phyloP scores from a whole-genome alignment of 495 filamentous ascomycete genomes.

The Neurospora terricola region DNA sequence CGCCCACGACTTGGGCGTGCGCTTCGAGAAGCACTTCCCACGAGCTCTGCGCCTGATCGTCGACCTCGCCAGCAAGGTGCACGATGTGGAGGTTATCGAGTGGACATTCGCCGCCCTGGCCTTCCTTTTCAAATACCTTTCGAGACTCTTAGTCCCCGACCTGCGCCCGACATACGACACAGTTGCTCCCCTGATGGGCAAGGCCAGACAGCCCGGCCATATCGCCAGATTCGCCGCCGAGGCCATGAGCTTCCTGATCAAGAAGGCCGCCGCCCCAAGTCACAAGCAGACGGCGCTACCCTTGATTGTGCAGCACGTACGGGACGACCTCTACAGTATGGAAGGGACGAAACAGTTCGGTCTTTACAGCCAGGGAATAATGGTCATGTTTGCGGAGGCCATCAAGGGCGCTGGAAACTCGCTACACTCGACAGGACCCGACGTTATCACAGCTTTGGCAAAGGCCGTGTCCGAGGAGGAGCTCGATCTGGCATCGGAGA shows the following conservation, averaged over 20 bases:
- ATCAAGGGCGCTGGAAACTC: constrained; percentile 72
- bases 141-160: constrained; percentile 73
- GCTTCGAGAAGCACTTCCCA: constrained; percentile 81
- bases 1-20: constrained; percentile 79
- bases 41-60: constrained; percentile 58
- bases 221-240: constrained; percentile 89
- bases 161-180: constrained; percentile 72
- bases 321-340: constrained; percentile 52
- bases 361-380: constrained; percentile 75
- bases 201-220: constrained; percentile 67
- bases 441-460: constrained; percentile 58
- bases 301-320: constrained; percentile 55
- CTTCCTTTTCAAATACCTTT: constrained; percentile 95
- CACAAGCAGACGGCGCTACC: constrained; percentile 64
- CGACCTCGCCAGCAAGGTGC: constrained; percentile 35
- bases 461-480: constrained; percentile 40
- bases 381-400: constrained; percentile 82
- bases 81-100: constrained; percentile 71
- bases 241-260: constrained; percentile 84
- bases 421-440: constrained; percentile 67
- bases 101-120: constrained; percentile 94
- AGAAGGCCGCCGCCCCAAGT: constrained; percentile 70
- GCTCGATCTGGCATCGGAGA: constrained; percentile 27
- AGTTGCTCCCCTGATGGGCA: constrained; percentile 79
- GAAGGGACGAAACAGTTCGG: constrained; percentile 39